These are phyloP conservation scores for Bretschneidera sinensis DNA, from an alignment of 345 rosid species.

Conservation along the genomic window DNA sequence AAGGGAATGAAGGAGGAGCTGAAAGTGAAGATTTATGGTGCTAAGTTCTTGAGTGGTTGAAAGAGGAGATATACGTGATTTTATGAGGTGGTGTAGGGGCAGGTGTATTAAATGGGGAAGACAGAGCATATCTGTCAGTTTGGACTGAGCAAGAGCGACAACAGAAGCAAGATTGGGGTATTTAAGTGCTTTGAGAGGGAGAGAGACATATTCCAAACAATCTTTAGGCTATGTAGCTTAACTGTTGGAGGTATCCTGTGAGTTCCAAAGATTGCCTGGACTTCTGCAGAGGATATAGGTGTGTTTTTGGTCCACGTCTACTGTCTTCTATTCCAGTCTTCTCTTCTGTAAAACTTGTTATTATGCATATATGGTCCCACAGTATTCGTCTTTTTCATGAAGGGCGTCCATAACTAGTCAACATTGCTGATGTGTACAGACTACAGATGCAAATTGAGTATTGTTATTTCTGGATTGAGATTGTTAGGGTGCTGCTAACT, in stretches of 20 bases:
- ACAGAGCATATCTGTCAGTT: slow-evolving; percentile 32
- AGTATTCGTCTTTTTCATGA: too few species aligned
- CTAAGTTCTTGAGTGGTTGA: not conserved
- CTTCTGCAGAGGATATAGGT: too few species aligned
- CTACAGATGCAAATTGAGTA: too few species aligned
- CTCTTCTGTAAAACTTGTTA: too few species aligned
- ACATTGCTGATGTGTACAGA: too few species aligned
- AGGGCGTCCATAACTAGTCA: too few species aligned
- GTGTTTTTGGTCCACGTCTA: too few species aligned
- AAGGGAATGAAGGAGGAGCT: not conserved
- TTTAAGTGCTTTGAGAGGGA: slow-evolving; percentile 18
- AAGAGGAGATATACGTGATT: not conserved
- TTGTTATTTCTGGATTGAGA: too few species aligned
- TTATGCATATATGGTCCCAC: too few species aligned
- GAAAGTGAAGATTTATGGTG: slow-evolving; percentile 14
- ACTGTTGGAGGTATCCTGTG: not conserved
- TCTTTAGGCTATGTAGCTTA: slow-evolving; percentile 7
- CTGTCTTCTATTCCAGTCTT: too few species aligned
- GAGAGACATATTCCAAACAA: not conserved
- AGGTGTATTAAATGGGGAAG: slow-evolving; percentile 23
- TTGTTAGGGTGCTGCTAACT: too few species aligned
- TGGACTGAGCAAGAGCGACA: slow-evolving; percentile 15
- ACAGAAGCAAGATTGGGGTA: slow-evolving; percentile 14
- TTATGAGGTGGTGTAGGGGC: slow-evolving; percentile 13
- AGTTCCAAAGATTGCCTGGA: too few species aligned